Evolutionary conservation across 371 early-diverging fungal species (phyloP).

Genomic region (Lichtheimia ornata): DNA sequence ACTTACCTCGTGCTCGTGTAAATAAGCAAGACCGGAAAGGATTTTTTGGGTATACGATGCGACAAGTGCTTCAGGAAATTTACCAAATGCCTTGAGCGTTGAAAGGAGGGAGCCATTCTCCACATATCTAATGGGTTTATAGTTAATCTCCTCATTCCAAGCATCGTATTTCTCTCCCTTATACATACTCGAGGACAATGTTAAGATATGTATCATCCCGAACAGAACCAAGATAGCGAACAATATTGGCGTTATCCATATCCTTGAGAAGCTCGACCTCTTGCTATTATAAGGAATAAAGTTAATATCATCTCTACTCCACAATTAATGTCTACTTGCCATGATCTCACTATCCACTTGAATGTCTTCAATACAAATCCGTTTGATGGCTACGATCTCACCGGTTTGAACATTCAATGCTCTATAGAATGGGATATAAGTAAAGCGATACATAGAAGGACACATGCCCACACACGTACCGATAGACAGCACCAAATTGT

Average conservation of each 20-base stretch:
- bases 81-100: slow-evolving; percentile 86
- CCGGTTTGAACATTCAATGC: slow-evolving; percentile 83
- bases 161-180: neutral
- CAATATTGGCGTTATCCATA: slow-evolving; percentile 78
- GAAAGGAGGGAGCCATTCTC: slow-evolving; percentile 91
- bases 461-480: slow-evolving; percentile 53
- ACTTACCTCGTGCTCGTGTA: slow-evolving; percentile 76
- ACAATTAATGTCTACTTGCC: slow-evolving; percentile 42
- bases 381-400: slow-evolving; percentile 86
- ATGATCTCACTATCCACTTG: slow-evolving; percentile 56
- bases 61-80: slow-evolving; percentile 88
- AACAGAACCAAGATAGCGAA: slow-evolving; percentile 81
- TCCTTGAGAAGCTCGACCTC: slow-evolving; percentile 73
- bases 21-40: slow-evolving; percentile 82
- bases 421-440: slow-evolving; percentile 60
- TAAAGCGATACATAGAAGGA: neutral
- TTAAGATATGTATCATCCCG: slow-evolving; percentile 69
- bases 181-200: slow-evolving; percentile 79
- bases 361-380: slow-evolving; percentile 66
- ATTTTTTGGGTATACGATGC: slow-evolving; percentile 86
- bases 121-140: slow-evolving; percentile 55
- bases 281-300: slow-evolving; percentile 46
- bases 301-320: slow-evolving; percentile 3
- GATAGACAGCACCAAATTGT: slow-evolving; percentile 83
- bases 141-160: neutral